Evolutionary conservation across 441 rosid genomes (phyloP).

Genomic region (Erysimum cheiri): DNA sequence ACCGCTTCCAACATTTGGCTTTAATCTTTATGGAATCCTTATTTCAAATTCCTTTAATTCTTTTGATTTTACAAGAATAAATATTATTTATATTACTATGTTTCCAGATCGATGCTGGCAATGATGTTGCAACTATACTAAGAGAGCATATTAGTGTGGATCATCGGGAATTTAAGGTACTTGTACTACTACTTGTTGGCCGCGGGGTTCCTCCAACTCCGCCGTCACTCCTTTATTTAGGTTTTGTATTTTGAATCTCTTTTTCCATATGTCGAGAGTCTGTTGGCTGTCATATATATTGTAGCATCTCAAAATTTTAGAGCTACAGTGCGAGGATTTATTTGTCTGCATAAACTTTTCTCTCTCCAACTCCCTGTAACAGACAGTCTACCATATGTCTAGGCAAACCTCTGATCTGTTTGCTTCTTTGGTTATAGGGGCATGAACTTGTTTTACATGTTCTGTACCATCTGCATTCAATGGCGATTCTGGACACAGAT

Average conservation of each 20-base stretch:
- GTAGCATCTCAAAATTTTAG: constrained; percentile 14
- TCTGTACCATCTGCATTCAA: constrained; percentile 86
- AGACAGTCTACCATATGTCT: constrained; percentile 27
- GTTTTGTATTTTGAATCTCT: constrained; percentile 23
- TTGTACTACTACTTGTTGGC: neutral
- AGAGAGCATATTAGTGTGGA: constrained; percentile 76
- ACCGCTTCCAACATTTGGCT: constrained; percentile 26
- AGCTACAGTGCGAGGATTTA: constrained; percentile 19
- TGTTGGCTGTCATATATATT: constrained; percentile 28
- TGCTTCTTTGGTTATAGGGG: constrained; percentile 64
- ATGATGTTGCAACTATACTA: constrained; percentile 71
- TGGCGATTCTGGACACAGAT: constrained; percentile 55
- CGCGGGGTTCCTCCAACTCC: constrained; percentile 24
- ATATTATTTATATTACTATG: constrained; percentile 28
- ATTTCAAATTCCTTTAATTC: constrained; percentile 3
- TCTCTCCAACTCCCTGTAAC: constrained; percentile 20
- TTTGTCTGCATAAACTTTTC: constrained; percentile 18
- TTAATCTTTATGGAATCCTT: constrained; percentile 22
- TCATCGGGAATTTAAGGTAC: constrained; percentile 86
- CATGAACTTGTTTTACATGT: constrained; percentile 91
- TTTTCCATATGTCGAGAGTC: constrained; percentile 22
- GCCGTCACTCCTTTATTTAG: constrained; percentile 13
- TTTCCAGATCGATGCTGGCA: constrained; percentile 83
- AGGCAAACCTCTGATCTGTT: constrained; percentile 39
- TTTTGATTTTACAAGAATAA: constrained; percentile 14